Percentiles rank a stretch among this genome's conserved stretches.
Evolutionary conservation across 371 early-diverging fungal genomes (phyloP).

Genomic region (Mucor mucedo): DNA sequence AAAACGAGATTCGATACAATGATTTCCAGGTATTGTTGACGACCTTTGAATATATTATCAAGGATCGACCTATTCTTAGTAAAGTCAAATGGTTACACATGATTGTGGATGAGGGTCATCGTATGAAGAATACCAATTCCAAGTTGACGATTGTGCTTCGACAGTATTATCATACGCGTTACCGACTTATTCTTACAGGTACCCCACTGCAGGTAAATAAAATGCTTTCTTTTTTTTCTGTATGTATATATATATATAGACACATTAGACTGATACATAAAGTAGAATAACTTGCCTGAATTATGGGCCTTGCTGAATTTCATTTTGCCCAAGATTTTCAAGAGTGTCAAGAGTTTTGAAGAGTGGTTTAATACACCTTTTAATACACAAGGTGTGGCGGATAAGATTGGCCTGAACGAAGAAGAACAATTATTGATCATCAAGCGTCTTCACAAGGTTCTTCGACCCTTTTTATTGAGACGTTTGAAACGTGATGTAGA

Average conservation of each 20-base stretch:
- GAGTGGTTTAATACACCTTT: constrained; percentile 99
- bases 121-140: constrained; percentile 95
- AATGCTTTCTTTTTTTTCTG: no score
- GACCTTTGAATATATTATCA: constrained; percentile 97
- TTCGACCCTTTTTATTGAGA: constrained; percentile 97
- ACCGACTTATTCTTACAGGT: constrained; percentile 98
- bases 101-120: constrained; percentile 99
- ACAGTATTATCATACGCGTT: constrained; percentile 83
- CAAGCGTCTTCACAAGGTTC: constrained; percentile 94
- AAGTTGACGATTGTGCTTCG: constrained; percentile 88
- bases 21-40: constrained; percentile 96
- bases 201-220: constrained; percentile 87
- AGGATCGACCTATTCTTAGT: constrained; percentile 81
- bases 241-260: no score
- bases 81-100: constrained; percentile 93
- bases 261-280: no score
- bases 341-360: constrained; percentile 94
- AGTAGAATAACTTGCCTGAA: constrained; percentile 95
- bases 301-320: constrained; percentile 99
- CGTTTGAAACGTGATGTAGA: constrained; percentile 99
- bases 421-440: constrained; percentile 97
- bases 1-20: constrained; percentile 70
- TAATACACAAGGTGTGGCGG: constrained; percentile 82
- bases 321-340: constrained; percentile 95
- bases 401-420: constrained; percentile 90